phyloP scores from a whole-genome alignment of 1,139 yeast species.

The Yarrowia galli region DNA sequence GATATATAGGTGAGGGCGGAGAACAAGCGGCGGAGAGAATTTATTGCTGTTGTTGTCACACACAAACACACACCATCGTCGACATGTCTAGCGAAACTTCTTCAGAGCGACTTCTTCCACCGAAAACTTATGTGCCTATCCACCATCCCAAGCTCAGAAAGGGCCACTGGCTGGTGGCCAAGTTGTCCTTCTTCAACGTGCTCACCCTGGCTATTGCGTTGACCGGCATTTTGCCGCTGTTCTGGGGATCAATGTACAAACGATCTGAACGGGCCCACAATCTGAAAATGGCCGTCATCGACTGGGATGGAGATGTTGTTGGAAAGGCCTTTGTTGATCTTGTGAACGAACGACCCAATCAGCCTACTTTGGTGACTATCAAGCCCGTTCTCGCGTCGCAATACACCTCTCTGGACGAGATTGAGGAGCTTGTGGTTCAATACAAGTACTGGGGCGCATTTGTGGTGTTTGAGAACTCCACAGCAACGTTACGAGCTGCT shows the following conservation, averaged over 20 bases:
- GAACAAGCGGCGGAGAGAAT: not conserved
- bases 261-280: slow-evolving; percentile 54
- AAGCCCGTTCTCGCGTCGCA: slow-evolving; percentile 40
- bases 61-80: not conserved
- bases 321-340: slow-evolving; percentile 51
- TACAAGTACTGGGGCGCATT: slow-evolving; percentile 46
- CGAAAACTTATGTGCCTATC: slow-evolving; percentile 18
- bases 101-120: slow-evolving; percentile 14
- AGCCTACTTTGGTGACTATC: slow-evolving; percentile 5
- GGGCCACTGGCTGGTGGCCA: slow-evolving; percentile 25
- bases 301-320: slow-evolving; percentile 55
- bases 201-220: slow-evolving; percentile 38
- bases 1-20: slow-evolving; percentile 3
- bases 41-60: too few relatives aligned
- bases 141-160: slow-evolving; percentile 11
- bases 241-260: slow-evolving; percentile 66
- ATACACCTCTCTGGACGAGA: slow-evolving; percentile 42
- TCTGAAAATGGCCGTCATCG: slow-evolving; percentile 57
- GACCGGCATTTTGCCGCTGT: slow-evolving; percentile 56
- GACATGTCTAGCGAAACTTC: slow-evolving; percentile 8
- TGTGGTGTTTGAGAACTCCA: slow-evolving; percentile 44
- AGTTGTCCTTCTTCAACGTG: slow-evolving; percentile 16
- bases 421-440: slow-evolving; percentile 42
- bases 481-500: slow-evolving; percentile 42
- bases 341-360: not conserved